These are phyloP conservation scores for Clavariopsis aquatica DNA, from an alignment of 495 filamentous ascomycete genomes.

Conservation along the genomic window DNA sequence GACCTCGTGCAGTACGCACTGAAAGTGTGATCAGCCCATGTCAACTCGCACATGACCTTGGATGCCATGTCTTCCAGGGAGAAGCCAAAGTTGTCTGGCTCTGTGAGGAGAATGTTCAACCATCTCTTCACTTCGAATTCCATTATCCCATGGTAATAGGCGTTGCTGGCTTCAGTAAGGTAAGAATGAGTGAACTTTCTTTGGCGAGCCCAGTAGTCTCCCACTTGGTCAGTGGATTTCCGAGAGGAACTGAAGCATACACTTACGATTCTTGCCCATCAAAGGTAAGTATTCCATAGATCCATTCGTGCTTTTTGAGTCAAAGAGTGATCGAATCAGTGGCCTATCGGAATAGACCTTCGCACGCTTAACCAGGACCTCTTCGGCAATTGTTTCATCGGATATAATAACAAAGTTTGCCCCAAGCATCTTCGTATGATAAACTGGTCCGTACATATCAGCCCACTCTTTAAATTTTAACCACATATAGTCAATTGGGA, in stretches of 20 bases:
- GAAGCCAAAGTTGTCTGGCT: slow-evolving; percentile 45
- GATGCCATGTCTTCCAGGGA: slow-evolving; percentile 45
- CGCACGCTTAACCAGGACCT: slow-evolving; percentile 45
- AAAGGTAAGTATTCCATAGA: slow-evolving; percentile 46
- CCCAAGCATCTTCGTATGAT: slow-evolving; percentile 41
- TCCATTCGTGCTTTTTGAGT: slow-evolving; percentile 41
- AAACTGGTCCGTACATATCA: slow-evolving; percentile 47
- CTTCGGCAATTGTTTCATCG: slow-evolving; percentile 47
- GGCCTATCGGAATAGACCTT: slow-evolving; percentile 44
- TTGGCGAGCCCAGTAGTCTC: slow-evolving; percentile 47
- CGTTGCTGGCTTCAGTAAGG: slow-evolving; percentile 44
- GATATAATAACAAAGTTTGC: slow-evolving; percentile 43
- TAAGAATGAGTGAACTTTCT: slow-evolving; percentile 44
- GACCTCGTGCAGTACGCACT: slow-evolving; percentile 43
- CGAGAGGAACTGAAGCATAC: not conserved
- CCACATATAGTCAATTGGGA: slow-evolving; percentile 45
- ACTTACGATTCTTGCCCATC: slow-evolving; percentile 45
- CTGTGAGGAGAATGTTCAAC: slow-evolving; percentile 39
- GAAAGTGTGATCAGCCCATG: slow-evolving; percentile 43
- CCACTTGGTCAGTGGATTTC: slow-evolving; percentile 4
- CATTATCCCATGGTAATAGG: slow-evolving; percentile 43
- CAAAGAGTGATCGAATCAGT: slow-evolving; percentile 42
- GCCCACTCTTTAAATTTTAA: slow-evolving; percentile 50
- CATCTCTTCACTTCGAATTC: slow-evolving; percentile 46
- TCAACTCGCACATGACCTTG: slow-evolving; percentile 42